Base-by-base conservation (phyloP, 2,329 filamentous ascomycete genomes). In the Aureobasidium leucospermi region DNA sequence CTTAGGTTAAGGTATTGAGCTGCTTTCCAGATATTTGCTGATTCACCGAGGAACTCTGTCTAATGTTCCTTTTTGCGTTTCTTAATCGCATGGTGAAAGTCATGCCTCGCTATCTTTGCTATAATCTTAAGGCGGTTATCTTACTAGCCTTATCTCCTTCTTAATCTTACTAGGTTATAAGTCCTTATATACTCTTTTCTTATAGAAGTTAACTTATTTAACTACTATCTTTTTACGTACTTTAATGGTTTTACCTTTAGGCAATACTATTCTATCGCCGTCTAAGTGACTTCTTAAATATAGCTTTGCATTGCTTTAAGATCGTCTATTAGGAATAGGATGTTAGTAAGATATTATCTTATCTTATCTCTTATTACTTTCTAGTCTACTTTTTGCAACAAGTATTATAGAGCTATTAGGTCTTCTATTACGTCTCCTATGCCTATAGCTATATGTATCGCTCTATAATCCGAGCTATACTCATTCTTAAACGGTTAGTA, bases 221-320 rank as follows among this genome's bases (percentile, higher is more conserved):
- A 68, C 67, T 65, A 72, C 68, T 63, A 73, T 39, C 68, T 61
- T 60, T 71, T 71, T 42, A 64, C 62, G 53, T 69, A 67, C 13
- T 48, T 61, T 23, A 63, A 67, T 45, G 65, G 68, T 51, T 64
- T 67, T 16, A 66, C 63, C 55, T 58, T 67, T 9, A 63, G 67
- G 11, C 61, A 66, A 6, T 67, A 55, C 19, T 58, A 53, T n/a
- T 64, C 41, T 19, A 63, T 58, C 11, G 60, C 63, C 9, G 56
- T 47, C n/a, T 62, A 57, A 1, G 64, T 61, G 9, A 52, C 63
- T 36, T 19, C 41, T 15, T 42, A 19, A 28, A 58, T 41, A 32
- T 56, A 48, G 11, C 31, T 11, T 29, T 39, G 7, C 19, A 59
- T 59, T 31, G 10, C 56, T 39, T 59, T 45, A 6, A 59, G 3